phyloP scores from a whole-genome alignment of 805 yeast species.

The Ogataea methanolica region DNA sequence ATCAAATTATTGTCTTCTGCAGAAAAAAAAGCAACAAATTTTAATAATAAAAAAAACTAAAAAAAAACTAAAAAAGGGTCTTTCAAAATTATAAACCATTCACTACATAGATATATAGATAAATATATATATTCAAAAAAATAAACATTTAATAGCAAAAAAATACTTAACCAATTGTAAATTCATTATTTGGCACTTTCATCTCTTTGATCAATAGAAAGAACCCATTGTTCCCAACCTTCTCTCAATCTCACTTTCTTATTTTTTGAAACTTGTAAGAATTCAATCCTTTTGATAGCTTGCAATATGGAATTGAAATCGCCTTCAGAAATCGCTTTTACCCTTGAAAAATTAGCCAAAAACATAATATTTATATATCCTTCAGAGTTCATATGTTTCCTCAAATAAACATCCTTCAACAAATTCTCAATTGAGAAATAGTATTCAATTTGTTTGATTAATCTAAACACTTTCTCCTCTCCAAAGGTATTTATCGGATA shows the following conservation, averaged over 20 bases:
- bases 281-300: constrained; percentile 26
- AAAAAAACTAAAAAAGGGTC: neutral
- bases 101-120: neutral
- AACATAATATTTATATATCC: constrained; percentile 63
- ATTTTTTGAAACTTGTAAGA: constrained; percentile 29
- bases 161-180: neutral
- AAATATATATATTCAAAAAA: neutral
- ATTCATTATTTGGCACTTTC: constrained; percentile 2
- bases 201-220: constrained; percentile 43
- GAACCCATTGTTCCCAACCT: constrained; percentile 66
- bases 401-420: constrained; percentile 72
- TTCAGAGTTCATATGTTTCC: constrained; percentile 67
- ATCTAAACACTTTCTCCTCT: constrained; percentile 8
- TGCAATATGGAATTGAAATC: constrained; percentile 37
- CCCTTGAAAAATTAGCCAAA: constrained; percentile 66
- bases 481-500: neutral
- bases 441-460: constrained; percentile 65
- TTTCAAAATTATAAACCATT: neutral
- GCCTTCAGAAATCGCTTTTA: constrained; percentile 52
- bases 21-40: neutral
- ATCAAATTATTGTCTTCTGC: neutral
- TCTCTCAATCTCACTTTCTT: constrained; percentile 52
- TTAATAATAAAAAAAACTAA: neutral
- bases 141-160: neutral
- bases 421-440: constrained; percentile 85